Evolutionary conservation across 176 grass and related monocot genomes (phyloP), one percentile per base, ranked within the genome.

Genomic region (Aegilops tauschii): DNA sequence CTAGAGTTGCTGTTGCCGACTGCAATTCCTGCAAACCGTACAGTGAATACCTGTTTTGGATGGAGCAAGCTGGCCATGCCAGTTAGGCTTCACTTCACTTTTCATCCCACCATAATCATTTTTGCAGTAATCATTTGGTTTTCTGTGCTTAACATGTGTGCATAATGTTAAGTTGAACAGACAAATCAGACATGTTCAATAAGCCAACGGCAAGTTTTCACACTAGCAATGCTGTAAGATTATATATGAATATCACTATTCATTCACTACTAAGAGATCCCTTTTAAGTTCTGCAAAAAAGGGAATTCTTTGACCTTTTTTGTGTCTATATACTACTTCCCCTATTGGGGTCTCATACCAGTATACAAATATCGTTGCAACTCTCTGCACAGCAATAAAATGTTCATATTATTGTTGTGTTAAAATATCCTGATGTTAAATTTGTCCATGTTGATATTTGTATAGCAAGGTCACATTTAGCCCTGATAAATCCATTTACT

Each of bases 401-500:
- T 40, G 18, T 67, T 34, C 29, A 40, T 72, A 42, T 42, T 72
- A 12, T 12, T 72, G 66, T 69, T 1, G 36, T 36, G 17, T 34
- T 18, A 25, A 23, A 79, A 79, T 27, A 79, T 27, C 10, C 37
- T 79, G 12, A 62, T 79, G 21, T 5, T 40, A 10, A 79, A 21
- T 63, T 64, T 37, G 35, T 64, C 35, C 21, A 42, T n/a, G 35
- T 40, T 36, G 18, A 31, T 62, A 44, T 69, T 14, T 28, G 23
- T 80, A 35, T 49, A 80, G 12, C 29, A 47, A 77, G 5, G 10
- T 69, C 58, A 2, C 21, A 20, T 59, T 10, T 80, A 30, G 58
- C 80, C 11, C 58, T 80, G 66, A 80, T 65, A 61, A 79, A 82
- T 47, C 7, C 31, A n/a, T 62, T 17, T 73, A 80, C 50, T 5